Conservation (phyloP, 352 stramenopile genomes). For the Peronospora tabacina region DNA sequence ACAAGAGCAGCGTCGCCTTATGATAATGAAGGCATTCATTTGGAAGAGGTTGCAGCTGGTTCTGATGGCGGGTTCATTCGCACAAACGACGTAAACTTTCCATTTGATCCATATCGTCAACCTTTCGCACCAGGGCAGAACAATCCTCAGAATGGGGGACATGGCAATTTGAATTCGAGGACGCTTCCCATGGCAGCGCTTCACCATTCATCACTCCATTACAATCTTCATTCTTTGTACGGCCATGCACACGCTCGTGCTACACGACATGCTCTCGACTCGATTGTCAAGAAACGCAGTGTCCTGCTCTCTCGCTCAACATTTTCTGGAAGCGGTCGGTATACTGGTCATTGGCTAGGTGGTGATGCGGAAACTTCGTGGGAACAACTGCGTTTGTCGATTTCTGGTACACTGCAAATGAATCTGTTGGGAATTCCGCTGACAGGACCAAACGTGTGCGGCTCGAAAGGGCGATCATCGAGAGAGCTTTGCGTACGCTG, state of each 20-base stretch:
- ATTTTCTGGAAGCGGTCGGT: constrained; percentile 56
- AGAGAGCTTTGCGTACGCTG: constrained; percentile 77
- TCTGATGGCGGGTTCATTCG: constrained; percentile 44
- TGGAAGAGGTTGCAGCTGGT: constrained; percentile 13
- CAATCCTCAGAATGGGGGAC: constrained; percentile 23
- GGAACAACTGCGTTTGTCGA: constrained; percentile 69
- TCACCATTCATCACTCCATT: constrained; percentile 66
- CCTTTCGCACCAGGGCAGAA: constrained; percentile 64
- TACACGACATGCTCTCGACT: constrained; percentile 43
- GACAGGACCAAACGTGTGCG: constrained; percentile 60
- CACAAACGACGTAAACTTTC: constrained; percentile 59
- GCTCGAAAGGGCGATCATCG: constrained; percentile 34
- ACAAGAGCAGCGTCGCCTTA: background rate
- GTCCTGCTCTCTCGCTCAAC: constrained; percentile 64
- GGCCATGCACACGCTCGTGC: constrained; percentile 51
- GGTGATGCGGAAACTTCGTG: constrained; percentile 51
- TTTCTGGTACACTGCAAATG: constrained; percentile 65
- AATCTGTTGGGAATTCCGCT: constrained; percentile 73
- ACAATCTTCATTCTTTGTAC: constrained; percentile 85
- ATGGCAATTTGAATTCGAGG: constrained; percentile 69
- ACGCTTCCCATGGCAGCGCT: constrained; percentile 70
- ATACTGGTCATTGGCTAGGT: constrained; percentile 53
- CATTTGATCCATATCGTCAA: constrained; percentile 77
- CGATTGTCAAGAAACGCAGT: constrained; percentile 48
- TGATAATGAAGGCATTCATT: background rate